Base-by-base conservation (phyloP, 225 moss, liverwort and hornwort species). In the Anthoceros angustus region DNA sequence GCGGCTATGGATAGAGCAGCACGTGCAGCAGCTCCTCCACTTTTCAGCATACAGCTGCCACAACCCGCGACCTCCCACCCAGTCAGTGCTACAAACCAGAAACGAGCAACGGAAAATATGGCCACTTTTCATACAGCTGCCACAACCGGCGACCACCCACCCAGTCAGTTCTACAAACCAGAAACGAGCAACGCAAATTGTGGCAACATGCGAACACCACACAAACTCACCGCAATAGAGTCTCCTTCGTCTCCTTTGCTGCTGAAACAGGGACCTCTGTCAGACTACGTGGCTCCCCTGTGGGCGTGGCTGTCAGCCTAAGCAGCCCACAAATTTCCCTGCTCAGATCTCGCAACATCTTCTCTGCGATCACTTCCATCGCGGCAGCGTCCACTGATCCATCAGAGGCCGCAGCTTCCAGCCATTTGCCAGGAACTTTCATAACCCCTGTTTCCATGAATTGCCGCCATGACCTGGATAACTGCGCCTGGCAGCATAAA, bases 281-380 rank as follows among this genome's bases (percentile, higher is more conserved):
- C 55, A n/a, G 55, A 18, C 18, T 7, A 55, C 7, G 55, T 55
- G 0, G 55, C 55, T 6, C 55, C 40, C 86, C 78, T 74, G 82
- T 42, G 23, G 86, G 74, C 21, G 86, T 82, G 55, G 89, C 87
- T 43, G 82, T 80, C 55, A 84, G 71, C 26, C 89, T 78, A 50
- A 98, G 86, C 71, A 98, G 69, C n/a, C 80, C 76, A 80, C 98
- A 98, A 24, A 78, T 87, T 74, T 98, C 98, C 62, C 98, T 79
- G 3, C 92, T 89, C 68, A 98, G 77, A 77, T 98, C 98, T 41
- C 98, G 78, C 71, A 98, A 65, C 26, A 98, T 71, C 69, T 98
- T 98, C 62, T 98, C 98, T 77, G 86, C 79, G 43, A 98, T 89
- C 38, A 98, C 92, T 74, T 98, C 98, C 61, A 85, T 82, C 69